A percentile compares a stretch with the other conserved stretches of the same genome.
These are phyloP conservation scores for Diospyros lotus DNA, from an alignment of 148 eudicot species.

Conservation along the genomic window DNA sequence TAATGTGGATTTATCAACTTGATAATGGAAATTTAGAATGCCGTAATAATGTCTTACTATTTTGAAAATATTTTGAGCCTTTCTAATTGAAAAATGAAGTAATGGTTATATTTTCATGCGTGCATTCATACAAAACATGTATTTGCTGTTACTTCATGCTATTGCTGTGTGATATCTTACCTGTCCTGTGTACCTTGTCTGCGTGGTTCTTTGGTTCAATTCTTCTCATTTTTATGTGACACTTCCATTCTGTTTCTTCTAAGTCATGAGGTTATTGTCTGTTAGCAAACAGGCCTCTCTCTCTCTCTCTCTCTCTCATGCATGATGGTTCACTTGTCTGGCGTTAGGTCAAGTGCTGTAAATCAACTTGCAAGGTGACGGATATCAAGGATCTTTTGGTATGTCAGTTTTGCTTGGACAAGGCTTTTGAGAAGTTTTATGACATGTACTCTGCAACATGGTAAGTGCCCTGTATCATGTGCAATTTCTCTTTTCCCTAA, in stretches of 20 bases:
- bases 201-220: not conserved
- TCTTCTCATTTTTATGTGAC: not conserved
- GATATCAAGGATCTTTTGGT: slow-evolving; percentile 72
- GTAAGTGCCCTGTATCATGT: slow-evolving; percentile 28
- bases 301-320: not conserved
- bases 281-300: not conserved
- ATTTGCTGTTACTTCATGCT: too few relatives aligned
- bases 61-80: too few relatives aligned
- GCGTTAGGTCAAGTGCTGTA: slow-evolving; percentile 77
- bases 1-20: too few relatives aligned
- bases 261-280: not conserved
- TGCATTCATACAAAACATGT: too few relatives aligned
- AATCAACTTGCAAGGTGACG: slow-evolving; percentile 73
- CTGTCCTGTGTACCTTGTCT: too few relatives aligned
- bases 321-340: slow-evolving; percentile 14
- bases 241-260: not conserved
- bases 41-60: too few relatives aligned
- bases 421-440: slow-evolving; percentile 88
- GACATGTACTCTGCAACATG: slow-evolving; percentile 83
- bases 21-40: too few relatives aligned
- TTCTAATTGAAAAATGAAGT: too few relatives aligned
- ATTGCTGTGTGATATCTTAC: too few relatives aligned
- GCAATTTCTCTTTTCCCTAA: not conserved
- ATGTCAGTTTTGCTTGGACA: slow-evolving; percentile 74
- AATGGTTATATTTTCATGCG: too few relatives aligned